These are phyloP conservation scores for Starmerella floris DNA, from an alignment of 805 yeast species.

Conservation along the genomic window DNA sequence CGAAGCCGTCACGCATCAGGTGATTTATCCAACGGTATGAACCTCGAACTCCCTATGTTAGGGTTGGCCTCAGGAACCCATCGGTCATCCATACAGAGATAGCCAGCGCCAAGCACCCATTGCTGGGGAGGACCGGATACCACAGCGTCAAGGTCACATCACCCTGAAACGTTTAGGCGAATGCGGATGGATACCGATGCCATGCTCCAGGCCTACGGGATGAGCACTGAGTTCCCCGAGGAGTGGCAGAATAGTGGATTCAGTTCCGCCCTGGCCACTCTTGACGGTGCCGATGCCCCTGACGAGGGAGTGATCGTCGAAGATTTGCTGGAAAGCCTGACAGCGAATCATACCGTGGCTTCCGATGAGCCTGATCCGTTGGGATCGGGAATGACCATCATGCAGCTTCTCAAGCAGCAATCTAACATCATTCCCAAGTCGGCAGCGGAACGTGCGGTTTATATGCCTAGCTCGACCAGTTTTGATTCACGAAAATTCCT, in stretches of 20 bases:
- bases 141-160: no score
- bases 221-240: conserved; percentile 17
- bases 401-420: conserved; percentile 28
- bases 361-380: conserved; percentile 42
- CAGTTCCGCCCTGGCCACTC: conserved; percentile 9
- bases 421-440: neutral
- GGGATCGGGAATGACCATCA: conserved; percentile 38
- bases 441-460: conserved; percentile 34
- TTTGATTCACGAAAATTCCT: conserved; percentile 47
- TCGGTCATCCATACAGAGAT: no score
- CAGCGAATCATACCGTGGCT: conserved; percentile 9
- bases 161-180: no score
- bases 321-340: conserved; percentile 21
- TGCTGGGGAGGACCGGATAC: no score
- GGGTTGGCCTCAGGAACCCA: no score
- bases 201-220: conserved; percentile 18
- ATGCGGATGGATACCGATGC: neutral
- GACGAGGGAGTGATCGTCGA: conserved; percentile 20
- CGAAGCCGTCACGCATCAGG: no score
- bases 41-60: no score
- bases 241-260: conserved; percentile 15
- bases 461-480: conserved; percentile 38
- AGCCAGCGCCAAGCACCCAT: no score
- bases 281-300: conserved; percentile 11
- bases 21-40: no score